These are phyloP conservation scores for Emiliania huxleyi DNA, from an alignment of 78 protist species.

Conservation along the genomic window DNA sequence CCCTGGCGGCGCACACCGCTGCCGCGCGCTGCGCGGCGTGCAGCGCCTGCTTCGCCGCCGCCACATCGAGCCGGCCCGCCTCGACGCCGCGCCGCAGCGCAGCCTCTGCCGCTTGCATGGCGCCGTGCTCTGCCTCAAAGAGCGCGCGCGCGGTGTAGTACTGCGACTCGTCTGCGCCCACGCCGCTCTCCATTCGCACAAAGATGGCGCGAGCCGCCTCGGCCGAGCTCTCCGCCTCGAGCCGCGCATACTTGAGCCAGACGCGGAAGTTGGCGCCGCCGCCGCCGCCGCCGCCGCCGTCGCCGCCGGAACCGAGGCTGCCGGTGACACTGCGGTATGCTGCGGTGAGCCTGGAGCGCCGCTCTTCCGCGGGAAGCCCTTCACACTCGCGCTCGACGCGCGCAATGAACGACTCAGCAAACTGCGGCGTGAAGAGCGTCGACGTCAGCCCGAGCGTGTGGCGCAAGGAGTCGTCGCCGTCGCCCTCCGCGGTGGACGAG, in stretches of 20 bases:
- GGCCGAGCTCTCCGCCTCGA: not conserved
- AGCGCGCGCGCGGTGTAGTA: not conserved
- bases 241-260: not conserved
- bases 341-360: not conserved
- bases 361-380: not conserved
- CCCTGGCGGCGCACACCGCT: not conserved
- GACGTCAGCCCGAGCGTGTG: not conserved
- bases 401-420: not conserved
- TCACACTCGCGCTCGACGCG: not conserved
- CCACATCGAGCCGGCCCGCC: not conserved
- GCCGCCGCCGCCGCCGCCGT: not conserved
- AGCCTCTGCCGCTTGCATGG: not conserved
- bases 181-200: not conserved
- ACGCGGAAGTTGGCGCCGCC: not conserved
- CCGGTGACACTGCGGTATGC: not conserved
- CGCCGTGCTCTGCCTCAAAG: not conserved
- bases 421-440: not conserved
- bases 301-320: not conserved
- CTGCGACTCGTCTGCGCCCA: not conserved
- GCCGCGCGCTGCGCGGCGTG: no score
- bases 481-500: not conserved
- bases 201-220: not conserved
- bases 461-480: not conserved
- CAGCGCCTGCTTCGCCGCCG: no score
- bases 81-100: not conserved